These are phyloP conservation scores for Hygrocybe punicea DNA, from an alignment of 768 basidiomycete genomes.

Conservation along the genomic window DNA sequence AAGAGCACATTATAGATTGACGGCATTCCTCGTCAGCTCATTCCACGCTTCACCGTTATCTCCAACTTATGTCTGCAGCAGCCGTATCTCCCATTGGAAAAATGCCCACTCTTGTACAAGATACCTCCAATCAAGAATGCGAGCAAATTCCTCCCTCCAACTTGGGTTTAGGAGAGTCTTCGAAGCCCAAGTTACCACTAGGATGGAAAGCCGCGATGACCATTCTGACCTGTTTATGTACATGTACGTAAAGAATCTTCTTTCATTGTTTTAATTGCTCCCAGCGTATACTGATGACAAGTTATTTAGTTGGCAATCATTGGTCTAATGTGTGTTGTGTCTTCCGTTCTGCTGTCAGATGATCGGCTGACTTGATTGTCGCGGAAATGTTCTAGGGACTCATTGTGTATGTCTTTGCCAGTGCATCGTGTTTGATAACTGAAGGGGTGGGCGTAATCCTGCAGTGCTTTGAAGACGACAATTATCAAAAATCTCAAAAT, in stretches of 20 bases:
- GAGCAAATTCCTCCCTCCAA: no score
- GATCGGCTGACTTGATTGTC: no score
- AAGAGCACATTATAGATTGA: no score
- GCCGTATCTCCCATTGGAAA: no score
- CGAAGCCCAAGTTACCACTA: slow-evolving; percentile 24
- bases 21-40: no score
- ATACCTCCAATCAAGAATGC: no score
- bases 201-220: slow-evolving; percentile 36
- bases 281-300: not conserved
- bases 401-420: slow-evolving; percentile 33
- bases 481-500: slow-evolving; percentile 41
- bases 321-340: slow-evolving; percentile 38
- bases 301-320: slow-evolving; percentile 37
- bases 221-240: slow-evolving; percentile 39
- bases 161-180: not conserved
- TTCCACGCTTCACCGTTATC: no score
- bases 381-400: slow-evolving; percentile 29
- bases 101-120: no score
- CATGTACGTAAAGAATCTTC: slow-evolving; percentile 28
- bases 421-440: not conserved
- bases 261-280: not conserved
- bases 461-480: slow-evolving; percentile 40
- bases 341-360: not conserved
- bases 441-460: not conserved
- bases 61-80: no score